Evolutionary conservation across 768 basidiomycete species (phyloP), one percentile per base, ranked within the genome.

Genomic region (Kwoniella europaea): DNA sequence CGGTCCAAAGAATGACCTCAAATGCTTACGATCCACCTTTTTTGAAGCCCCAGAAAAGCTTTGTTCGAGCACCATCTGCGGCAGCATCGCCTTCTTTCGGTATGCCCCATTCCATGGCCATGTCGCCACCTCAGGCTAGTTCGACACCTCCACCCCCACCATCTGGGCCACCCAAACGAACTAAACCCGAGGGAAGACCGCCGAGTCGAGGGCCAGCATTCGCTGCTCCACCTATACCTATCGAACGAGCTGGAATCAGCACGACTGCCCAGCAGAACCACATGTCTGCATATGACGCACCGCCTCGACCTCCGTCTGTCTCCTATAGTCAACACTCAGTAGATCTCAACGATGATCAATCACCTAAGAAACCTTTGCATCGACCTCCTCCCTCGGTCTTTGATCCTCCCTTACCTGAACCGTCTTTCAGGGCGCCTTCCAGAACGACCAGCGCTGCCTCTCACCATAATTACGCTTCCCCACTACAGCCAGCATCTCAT

Each of bases 1-100:
- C 27, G 29, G 22, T 44, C 18, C 67, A 69, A 56, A 46, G 79
- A 27, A 63, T 78, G 24, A 65, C 62, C 1, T 79, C 79, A 9
- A 79, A 73, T 54, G 79, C 79, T 4, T 81, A 81, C 54, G 79
- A 81, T 68, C 79, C 79, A 3, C 79, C 79, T 10, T 73, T 77
- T 29, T 67, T 81, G 35, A 70, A 72, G 10, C 64, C 77, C 1
- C 74, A 79, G 42, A 81, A 81, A 57, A 79, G 75, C 57, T 74
- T 77, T 46, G 69, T 70, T 27, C 67, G 76, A 4, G 58, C 73
- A n/a, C 50, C 68, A 7, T 65, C 76, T 4, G 65, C 76, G 4
- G 61, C 53, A 4, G 35, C 74, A 5, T 22, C 67, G n/a, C 68
- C 59, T 65, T 73, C 71, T 6, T 63, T 64, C 43, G 60, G 10